Evolutionary conservation across 1,284 basidiomycete genomes (phyloP).

Genomic region (Tilletiaria anomala): DNA sequence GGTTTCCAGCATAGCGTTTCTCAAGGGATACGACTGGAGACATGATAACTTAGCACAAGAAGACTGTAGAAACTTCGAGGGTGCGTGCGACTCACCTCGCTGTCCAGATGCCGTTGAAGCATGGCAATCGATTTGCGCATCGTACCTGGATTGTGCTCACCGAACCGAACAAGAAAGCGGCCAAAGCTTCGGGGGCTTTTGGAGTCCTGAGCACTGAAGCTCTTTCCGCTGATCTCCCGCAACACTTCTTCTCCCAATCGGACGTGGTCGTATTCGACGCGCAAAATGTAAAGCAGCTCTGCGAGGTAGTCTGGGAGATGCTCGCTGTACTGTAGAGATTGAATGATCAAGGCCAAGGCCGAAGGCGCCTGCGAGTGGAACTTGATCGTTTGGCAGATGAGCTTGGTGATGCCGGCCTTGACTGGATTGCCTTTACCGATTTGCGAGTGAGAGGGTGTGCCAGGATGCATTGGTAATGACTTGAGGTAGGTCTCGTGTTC

Average conservation of each 20-base stretch:
- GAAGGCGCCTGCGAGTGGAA: conserved; percentile 61
- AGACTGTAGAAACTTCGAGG: background rate
- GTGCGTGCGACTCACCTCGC: conserved; percentile 52
- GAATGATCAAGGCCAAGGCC: conserved; percentile 71
- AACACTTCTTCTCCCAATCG: conserved; percentile 83
- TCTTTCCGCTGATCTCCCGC: conserved; percentile 63
- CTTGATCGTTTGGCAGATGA: conserved; percentile 82
- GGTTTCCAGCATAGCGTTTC: conserved; percentile 45
- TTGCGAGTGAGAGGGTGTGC: background rate
- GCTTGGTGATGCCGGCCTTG: conserved; percentile 62
- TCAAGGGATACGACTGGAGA: conserved; percentile 77
- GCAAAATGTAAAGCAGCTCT: conserved; percentile 64
- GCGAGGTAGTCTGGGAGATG: conserved; percentile 89
- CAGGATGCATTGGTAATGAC: no score
- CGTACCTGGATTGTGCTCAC: conserved; percentile 67
- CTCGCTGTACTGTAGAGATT: conserved; percentile 82
- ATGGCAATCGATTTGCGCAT: conserved; percentile 81
- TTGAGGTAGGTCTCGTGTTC: conserved; percentile 86
- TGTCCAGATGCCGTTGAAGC: conserved; percentile 71
- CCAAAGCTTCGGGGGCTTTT: conserved; percentile 79
- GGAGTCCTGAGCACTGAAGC: conserved; percentile 64
- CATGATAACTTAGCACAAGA: conserved; percentile 35
- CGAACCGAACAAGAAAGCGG: conserved; percentile 66
- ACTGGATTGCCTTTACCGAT: conserved; percentile 20
- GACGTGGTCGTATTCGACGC: conserved; percentile 73